Conservation (phyloP, 2,329 filamentous ascomycete genomes). For the Tolypocladium endophyticum region DNA sequence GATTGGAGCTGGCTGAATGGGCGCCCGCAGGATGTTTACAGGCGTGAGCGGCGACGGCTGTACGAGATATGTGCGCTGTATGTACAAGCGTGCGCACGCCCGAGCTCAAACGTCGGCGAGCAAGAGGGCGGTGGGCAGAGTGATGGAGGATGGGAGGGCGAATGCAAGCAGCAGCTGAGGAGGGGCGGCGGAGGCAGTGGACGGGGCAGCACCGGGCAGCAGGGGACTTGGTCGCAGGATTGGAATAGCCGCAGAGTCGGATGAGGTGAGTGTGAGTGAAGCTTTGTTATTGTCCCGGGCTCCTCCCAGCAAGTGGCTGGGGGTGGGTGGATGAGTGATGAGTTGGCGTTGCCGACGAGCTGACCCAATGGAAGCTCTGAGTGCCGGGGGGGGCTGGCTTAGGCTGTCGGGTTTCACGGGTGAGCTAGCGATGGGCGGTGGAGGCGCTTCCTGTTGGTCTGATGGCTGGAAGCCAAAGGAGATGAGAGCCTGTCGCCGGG, state of each 20-base stretch:
- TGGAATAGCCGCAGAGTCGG: neutral
- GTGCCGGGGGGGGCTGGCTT: conserved; percentile 13
- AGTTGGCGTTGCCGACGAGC: conserved; percentile 26
- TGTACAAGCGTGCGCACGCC: neutral
- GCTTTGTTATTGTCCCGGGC: neutral
- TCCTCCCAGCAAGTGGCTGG: neutral
- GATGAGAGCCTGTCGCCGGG: neutral
- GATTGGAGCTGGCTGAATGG: neutral
- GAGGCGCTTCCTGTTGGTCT: neutral
- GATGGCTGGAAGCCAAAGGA: conserved; percentile 3
- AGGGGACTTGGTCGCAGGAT: neutral
- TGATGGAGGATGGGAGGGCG: neutral
- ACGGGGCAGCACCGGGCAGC: neutral
- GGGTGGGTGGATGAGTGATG: conserved; percentile 19
- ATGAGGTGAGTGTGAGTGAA: neutral
- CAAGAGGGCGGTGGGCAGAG: neutral
- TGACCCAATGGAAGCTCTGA: conserved; percentile 22
- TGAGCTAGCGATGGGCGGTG: conserved; percentile 1
- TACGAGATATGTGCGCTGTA: neutral
- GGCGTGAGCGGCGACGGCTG: neutral
- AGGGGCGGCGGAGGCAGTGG: neutral
- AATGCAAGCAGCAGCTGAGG: neutral
- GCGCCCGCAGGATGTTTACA: neutral
- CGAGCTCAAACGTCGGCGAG: neutral
- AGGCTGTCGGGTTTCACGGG: conserved; percentile 6